Conservation (phyloP, 257 asterid genomes). For the Ballota nigra region DNA sequence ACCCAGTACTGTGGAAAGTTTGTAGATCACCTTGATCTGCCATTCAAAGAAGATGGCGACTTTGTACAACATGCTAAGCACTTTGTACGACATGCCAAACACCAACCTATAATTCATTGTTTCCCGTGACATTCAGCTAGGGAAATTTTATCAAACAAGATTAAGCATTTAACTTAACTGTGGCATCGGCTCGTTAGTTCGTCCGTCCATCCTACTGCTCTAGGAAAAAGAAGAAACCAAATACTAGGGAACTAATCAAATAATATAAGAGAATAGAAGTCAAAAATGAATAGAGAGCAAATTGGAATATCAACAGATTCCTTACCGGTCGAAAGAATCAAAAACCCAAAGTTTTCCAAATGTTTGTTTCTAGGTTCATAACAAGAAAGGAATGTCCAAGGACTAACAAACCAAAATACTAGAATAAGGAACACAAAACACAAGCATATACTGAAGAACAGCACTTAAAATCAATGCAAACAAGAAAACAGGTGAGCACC, state of each 20-base stretch:
- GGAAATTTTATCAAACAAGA: background rate
- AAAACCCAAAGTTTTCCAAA: constrained; percentile 23
- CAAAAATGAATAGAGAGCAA: background rate
- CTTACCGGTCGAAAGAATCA: constrained; percentile 20
- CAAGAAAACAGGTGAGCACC: constrained; percentile 33
- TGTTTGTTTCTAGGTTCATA: constrained; percentile 22
- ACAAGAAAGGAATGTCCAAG: constrained; percentile 17
- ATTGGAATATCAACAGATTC: constrained; percentile 30
- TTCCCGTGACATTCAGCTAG: background rate
- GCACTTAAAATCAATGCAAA: constrained; percentile 35
- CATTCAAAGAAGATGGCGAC: no score
- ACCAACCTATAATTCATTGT: no score
- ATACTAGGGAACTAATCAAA: background rate
- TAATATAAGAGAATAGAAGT: background rate
- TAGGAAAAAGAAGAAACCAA: background rate
- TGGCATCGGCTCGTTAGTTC: no score
- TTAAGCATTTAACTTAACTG: background rate
- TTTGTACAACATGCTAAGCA: no score
- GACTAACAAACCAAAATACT: constrained; percentile 32
- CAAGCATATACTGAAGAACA: constrained; percentile 39
- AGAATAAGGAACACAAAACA: constrained; percentile 25
- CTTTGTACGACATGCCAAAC: no score
- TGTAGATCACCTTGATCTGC: no score
- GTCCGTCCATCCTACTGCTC: background rate
- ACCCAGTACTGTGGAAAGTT: no score